Evolutionary conservation across 2,329 filamentous ascomycete species (phyloP).

Genomic region (Fusarium musae): DNA sequence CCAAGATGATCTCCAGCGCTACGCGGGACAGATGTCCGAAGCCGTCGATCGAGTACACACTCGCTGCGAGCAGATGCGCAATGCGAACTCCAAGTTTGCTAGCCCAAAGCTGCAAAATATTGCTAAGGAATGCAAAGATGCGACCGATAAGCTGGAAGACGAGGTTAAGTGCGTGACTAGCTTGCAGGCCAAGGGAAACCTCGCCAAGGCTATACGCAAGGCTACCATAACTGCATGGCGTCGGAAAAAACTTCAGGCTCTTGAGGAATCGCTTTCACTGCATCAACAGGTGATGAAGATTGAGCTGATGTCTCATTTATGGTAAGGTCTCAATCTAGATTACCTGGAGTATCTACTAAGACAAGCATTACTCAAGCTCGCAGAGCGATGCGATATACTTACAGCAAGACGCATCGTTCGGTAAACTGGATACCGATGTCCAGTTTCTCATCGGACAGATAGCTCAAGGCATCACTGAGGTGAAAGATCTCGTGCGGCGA

Average conservation of each 20-base stretch:
- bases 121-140: background rate
- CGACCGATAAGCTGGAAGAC: rapidly evolving
- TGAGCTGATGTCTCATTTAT: rapidly evolving
- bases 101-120: background rate
- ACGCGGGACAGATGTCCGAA: background rate
- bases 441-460: rapidly evolving
- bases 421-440: background rate
- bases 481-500: rapidly evolving
- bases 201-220: no score
- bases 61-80: background rate
- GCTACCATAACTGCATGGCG: no score
- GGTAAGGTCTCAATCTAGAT: background rate
- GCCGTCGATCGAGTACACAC: background rate
- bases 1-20: background rate
- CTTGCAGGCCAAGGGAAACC: background rate
- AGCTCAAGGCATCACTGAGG: rapidly evolving
- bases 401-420: background rate
- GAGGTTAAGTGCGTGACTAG: rapidly evolving
- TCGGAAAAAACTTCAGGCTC: rapidly evolving
- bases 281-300: rapidly evolving
- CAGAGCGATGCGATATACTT: rapidly evolving
- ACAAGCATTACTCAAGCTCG: rapidly evolving
- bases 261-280: rapidly evolving
- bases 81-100: rapidly evolving
- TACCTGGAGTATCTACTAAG: background rate